Percentiles rank a stretch among this genome's conserved stretches.
These are phyloP conservation scores for Fusarium proliferatum DNA, from an alignment of 2,329 filamentous ascomycete genomes.

Conservation along the genomic window DNA sequence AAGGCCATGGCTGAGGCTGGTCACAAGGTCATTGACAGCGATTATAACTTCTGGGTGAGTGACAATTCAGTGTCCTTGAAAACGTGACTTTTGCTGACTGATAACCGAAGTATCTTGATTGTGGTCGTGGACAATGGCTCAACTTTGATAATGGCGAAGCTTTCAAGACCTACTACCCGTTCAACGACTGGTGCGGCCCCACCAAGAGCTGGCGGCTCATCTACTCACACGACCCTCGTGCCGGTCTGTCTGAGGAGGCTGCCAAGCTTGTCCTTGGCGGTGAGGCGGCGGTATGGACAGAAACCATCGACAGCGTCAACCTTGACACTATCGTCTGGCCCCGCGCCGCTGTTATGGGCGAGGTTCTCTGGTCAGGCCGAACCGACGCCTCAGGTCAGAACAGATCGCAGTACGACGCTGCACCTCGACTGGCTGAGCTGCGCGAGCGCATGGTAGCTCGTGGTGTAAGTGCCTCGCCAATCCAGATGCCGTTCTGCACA, in stretches of 20 bases:
- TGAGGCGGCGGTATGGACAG: constrained; percentile 84
- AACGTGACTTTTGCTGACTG: constrained; percentile 31
- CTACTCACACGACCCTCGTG: constrained; percentile 82
- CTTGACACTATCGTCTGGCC: constrained; percentile 84
- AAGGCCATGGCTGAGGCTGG: constrained; percentile 69
- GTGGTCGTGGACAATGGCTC: constrained; percentile 82
- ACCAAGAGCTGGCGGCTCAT: constrained; percentile 84
- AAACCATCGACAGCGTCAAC: constrained; percentile 80
- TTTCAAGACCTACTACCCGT: constrained; percentile 71
- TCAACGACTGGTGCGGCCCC: constrained; percentile 83
- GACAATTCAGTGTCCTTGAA: not conserved
- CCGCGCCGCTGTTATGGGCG: constrained; percentile 76
- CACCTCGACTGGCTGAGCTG: constrained; percentile 77
- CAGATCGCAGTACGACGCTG: constrained; percentile 76
- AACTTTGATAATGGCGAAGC: constrained; percentile 71
- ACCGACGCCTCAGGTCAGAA: constrained; percentile 74
- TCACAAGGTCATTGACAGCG: constrained; percentile 77
- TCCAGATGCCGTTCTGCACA: constrained; percentile 71
- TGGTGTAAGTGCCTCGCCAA: constrained; percentile 71
- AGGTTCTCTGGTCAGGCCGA: constrained; percentile 83
- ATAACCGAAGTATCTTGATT: constrained; percentile 77
- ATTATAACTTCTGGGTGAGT: constrained; percentile 81
- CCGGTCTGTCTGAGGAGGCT: constrained; percentile 68
- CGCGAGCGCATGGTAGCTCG: constrained; percentile 78
- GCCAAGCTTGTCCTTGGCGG: constrained; percentile 80